Conservation (phyloP, 2,329 filamentous ascomycete species). For the Sclerotinia glacialis region DNA sequence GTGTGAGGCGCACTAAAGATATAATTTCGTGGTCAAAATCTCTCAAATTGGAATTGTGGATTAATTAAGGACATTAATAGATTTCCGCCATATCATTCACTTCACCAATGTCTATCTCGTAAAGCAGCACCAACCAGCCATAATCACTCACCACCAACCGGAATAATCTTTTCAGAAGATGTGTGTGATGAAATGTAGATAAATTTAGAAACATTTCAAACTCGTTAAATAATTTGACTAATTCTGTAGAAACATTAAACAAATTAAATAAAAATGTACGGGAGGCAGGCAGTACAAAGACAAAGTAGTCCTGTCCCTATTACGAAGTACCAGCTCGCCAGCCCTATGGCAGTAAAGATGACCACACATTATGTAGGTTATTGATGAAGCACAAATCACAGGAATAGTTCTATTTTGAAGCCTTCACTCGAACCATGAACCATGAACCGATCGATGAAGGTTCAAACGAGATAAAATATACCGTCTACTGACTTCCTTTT, state of each 20-base stretch:
- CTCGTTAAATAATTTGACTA: neutral
- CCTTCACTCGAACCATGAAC: slow-evolving; percentile 11
- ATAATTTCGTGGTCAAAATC: slow-evolving; percentile 19
- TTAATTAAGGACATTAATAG: slow-evolving; percentile 36
- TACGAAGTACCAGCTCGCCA: neutral
- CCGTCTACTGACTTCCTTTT: neutral
- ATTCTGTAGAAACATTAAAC: slow-evolving; percentile 8
- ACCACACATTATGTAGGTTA: neutral
- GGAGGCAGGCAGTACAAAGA: neutral
- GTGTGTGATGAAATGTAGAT: slow-evolving; percentile 4
- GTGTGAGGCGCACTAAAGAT: slow-evolving; percentile 21
- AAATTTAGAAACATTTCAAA: slow-evolving; percentile 21
- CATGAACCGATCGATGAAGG: neutral
- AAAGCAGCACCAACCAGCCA: slow-evolving; percentile 26
- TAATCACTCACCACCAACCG: slow-evolving; percentile 24
- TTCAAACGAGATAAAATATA: neutral
- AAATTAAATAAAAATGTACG: neutral
- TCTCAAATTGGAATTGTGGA: slow-evolving; percentile 23
- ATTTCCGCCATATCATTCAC: slow-evolving; percentile 22
- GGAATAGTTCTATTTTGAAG: slow-evolving; percentile 9
- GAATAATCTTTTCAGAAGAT: slow-evolving; percentile 21
- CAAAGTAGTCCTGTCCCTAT: neutral
- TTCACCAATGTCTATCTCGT: slow-evolving; percentile 20
- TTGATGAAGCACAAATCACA: slow-evolving; percentile 11
- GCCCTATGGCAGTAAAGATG: slow-evolving; percentile 17